Evolutionary conservation across 2,329 filamentous ascomycete genomes (phyloP).

Genomic region (Stachybotrys elegans): DNA sequence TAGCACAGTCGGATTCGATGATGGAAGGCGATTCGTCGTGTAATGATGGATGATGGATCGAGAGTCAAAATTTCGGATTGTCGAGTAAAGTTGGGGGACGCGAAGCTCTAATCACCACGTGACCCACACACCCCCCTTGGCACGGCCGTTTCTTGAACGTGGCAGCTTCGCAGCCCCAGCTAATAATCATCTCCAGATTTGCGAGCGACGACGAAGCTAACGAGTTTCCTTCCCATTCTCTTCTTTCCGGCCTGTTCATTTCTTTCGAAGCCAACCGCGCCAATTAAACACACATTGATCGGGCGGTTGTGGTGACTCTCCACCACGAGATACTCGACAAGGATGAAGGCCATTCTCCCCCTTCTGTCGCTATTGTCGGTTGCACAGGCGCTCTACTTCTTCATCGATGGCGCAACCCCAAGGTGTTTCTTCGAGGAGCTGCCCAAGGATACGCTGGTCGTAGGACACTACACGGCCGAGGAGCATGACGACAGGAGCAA

Average conservation of each 20-base stretch:
- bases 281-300: not conserved
- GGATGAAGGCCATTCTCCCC: conserved; percentile 58
- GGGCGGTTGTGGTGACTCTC: not conserved
- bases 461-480: conserved; percentile 85
- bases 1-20: too few species aligned
- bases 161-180: conserved; percentile 37
- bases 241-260: not conserved
- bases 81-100: not conserved
- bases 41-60: not conserved
- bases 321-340: conserved; percentile 9
- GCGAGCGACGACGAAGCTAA: too few species aligned
- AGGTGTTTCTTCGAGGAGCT: conserved; percentile 99
- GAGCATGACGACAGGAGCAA: conserved; percentile 70
- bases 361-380: conserved; percentile 60
- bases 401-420: conserved; percentile 75
- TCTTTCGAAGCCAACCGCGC: not conserved
- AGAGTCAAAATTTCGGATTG: not conserved
- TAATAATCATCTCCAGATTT: not conserved
- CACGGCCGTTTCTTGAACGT: conserved; percentile 42
- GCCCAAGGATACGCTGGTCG: conserved; percentile 93
- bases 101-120: conserved; percentile 23
- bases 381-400: conserved; percentile 89
- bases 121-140: conserved; percentile 25
- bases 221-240: too few species aligned
- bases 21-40: too few species aligned